A percentile compares a stretch with the other conserved stretches of the same genome.
phyloP scores from a whole-genome alignment of 2,329 filamentous ascomycete genomes.

The Fusarium neocosmosporiellum region DNA sequence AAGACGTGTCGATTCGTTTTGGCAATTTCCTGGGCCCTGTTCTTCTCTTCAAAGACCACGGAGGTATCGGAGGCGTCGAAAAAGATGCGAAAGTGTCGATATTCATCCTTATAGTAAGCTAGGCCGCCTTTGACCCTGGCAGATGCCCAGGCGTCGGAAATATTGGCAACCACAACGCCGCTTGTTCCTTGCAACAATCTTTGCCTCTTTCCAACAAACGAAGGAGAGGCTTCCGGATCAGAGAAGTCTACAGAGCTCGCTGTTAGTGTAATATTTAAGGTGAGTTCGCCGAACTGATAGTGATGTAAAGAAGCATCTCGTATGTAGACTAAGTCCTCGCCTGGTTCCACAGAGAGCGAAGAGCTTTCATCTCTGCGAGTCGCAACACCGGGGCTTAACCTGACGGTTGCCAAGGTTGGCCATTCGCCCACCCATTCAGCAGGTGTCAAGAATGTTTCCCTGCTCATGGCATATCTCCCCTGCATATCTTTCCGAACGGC shows the following conservation, averaged over 20 bases:
- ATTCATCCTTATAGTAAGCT: background rate
- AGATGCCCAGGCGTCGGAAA: background rate
- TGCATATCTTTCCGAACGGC: background rate
- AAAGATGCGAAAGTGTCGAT: background rate
- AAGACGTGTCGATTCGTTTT: background rate
- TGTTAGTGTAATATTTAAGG: background rate
- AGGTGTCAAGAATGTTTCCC: slow-evolving; percentile 1
- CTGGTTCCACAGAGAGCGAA: background rate
- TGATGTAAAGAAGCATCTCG: background rate
- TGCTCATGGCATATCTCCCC: background rate
- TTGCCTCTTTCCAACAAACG: background rate
- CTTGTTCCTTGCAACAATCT: background rate
- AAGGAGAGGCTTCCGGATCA: background rate
- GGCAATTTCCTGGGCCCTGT: background rate
- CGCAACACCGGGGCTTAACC: too few relatives aligned
- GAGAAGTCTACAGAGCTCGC: background rate
- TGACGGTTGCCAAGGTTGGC: background rate
- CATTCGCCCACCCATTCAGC: slow-evolving; percentile 9
- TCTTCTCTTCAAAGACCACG: background rate
- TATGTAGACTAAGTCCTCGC: background rate
- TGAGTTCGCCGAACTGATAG: background rate
- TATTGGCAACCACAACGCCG: background rate
- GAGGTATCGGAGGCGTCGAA: background rate
- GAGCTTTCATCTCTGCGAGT: background rate
- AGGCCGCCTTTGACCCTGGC: background rate